Conservation (phyloP, 352 stramenopile species). For the Halophytophthora batemanensis region DNA sequence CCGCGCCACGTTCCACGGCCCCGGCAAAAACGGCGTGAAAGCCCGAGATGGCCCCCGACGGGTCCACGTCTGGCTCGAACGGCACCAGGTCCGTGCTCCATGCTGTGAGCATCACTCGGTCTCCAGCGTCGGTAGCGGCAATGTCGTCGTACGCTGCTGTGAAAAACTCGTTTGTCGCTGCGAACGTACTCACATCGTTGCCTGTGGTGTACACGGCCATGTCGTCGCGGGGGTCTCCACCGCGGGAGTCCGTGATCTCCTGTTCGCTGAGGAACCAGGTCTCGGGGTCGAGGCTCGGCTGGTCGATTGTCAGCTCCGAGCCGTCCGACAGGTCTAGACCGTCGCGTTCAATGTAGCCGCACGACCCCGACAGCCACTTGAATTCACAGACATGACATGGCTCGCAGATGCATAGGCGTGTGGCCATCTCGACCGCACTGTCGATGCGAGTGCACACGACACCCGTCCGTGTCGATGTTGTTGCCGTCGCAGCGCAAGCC, state of each 20-base stretch:
- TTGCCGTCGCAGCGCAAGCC: no score
- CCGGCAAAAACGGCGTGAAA: slow-evolving; percentile 20
- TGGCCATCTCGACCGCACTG: neutral
- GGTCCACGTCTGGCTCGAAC: slow-evolving; percentile 17
- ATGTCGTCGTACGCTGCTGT: slow-evolving; percentile 26
- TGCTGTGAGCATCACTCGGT: slow-evolving; percentile 30
- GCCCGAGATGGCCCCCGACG: slow-evolving; percentile 11
- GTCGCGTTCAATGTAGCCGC: neutral
- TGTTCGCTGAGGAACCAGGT: slow-evolving; percentile 40
- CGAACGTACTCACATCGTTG: slow-evolving; percentile 35
- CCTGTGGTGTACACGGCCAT: slow-evolving; percentile 21
- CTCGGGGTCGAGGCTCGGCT: slow-evolving; percentile 31
- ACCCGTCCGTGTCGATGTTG: neutral
- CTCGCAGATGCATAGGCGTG: no score
- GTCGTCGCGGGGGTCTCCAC: slow-evolving; percentile 21
- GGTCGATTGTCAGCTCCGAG: slow-evolving; percentile 5
- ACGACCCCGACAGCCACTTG: no score
- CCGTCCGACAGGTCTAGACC: neutral
- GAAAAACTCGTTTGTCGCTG: slow-evolving; percentile 30
- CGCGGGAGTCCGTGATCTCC: slow-evolving; percentile 33
- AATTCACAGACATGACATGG: no score
- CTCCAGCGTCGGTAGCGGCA: neutral
- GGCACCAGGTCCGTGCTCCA: slow-evolving; percentile 40
- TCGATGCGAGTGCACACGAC: neutral
- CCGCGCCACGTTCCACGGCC: slow-evolving; percentile 17